Conservation (phyloP, 1,284 basidiomycete species). For the Moniliella sp. region DNA sequence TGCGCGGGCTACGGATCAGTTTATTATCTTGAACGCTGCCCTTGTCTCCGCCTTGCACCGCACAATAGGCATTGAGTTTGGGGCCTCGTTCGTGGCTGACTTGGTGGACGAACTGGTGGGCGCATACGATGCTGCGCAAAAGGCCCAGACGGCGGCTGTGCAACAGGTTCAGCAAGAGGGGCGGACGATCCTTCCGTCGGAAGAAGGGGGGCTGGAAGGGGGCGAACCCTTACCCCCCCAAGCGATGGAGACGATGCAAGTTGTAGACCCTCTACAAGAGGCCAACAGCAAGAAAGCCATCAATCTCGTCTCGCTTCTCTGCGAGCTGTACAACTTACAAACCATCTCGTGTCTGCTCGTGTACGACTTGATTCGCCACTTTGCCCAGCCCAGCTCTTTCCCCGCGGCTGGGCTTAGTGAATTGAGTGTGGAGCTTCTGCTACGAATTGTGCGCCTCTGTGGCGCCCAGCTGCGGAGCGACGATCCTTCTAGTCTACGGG, state of each 20-base stretch:
- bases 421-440: slow-evolving; percentile 59
- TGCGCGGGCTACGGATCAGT: slow-evolving; percentile 60
- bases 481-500: slow-evolving; percentile 17
- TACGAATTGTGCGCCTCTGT: slow-evolving; percentile 50
- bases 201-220: slow-evolving; percentile 48
- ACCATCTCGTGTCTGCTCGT: slow-evolving; percentile 67
- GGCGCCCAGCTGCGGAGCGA: slow-evolving; percentile 21
- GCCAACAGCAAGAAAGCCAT: slow-evolving; percentile 51
- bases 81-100: slow-evolving; percentile 37
- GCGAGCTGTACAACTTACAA: slow-evolving; percentile 85
- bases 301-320: slow-evolving; percentile 66
- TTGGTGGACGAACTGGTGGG: slow-evolving; percentile 10
- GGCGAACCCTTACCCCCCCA: no score
- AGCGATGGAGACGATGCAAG: no score
- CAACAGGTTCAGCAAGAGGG: slow-evolving; percentile 52
- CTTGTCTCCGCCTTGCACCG: slow-evolving; percentile 66
- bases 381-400: not conserved
- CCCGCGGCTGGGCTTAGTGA: slow-evolving; percentile 42
- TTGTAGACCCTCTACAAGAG: slow-evolving; percentile 3
- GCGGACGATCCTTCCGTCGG: slow-evolving; percentile 47
- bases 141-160: slow-evolving; percentile 1
- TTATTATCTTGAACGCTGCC: slow-evolving; percentile 71
- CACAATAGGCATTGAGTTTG: slow-evolving; percentile 71
- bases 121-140: slow-evolving; percentile 3
- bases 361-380: slow-evolving; percentile 62